phyloP scores from a whole-genome alignment of 257 asterid species.

The Galeopsis tetrahit region DNA sequence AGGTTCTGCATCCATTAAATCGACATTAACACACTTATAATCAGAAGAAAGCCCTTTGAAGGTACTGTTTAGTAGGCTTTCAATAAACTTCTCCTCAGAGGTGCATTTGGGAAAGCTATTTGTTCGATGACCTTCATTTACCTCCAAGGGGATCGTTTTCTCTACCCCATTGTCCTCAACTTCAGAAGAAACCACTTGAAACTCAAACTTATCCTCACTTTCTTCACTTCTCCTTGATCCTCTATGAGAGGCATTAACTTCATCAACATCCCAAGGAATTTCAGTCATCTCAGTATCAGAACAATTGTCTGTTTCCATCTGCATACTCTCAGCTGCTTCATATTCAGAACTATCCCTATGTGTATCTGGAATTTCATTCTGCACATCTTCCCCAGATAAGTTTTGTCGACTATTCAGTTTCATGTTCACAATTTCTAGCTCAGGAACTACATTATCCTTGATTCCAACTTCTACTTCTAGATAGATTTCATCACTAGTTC shows the following conservation, averaged over 20 bases:
- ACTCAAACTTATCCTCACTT: conserved; percentile 35
- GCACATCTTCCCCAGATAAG: conserved; percentile 34
- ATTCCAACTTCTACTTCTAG: conserved; percentile 36
- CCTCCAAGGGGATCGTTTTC: conserved; percentile 32
- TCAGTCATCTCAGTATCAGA: conserved; percentile 39
- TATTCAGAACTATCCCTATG: conserved; percentile 31
- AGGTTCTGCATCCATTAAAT: conserved; percentile 26
- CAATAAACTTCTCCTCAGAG: conserved; percentile 39
- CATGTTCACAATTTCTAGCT: conserved; percentile 41
- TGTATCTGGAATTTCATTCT: conserved; percentile 31
- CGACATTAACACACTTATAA: conserved; percentile 25
- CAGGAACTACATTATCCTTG: conserved; percentile 35
- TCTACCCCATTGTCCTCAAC: conserved; percentile 37
- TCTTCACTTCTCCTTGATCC: conserved; percentile 38
- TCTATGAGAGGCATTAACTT: conserved; percentile 25
- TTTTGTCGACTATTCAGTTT: conserved; percentile 30
- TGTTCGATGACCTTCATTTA: conserved; percentile 32
- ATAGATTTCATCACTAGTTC: conserved; percentile 32
- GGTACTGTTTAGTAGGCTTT: conserved; percentile 33
- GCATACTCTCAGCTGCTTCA: conserved; percentile 33
- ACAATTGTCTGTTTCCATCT: conserved; percentile 33
- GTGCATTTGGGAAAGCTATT: conserved; percentile 42
- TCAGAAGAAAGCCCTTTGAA: conserved; percentile 44
- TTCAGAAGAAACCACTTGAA: conserved; percentile 43
- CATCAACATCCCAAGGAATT: conserved; percentile 36